These are phyloP conservation scores for Parastagonospora avenae DNA, from an alignment of 2,329 filamentous ascomycete species.

Conservation along the genomic window DNA sequence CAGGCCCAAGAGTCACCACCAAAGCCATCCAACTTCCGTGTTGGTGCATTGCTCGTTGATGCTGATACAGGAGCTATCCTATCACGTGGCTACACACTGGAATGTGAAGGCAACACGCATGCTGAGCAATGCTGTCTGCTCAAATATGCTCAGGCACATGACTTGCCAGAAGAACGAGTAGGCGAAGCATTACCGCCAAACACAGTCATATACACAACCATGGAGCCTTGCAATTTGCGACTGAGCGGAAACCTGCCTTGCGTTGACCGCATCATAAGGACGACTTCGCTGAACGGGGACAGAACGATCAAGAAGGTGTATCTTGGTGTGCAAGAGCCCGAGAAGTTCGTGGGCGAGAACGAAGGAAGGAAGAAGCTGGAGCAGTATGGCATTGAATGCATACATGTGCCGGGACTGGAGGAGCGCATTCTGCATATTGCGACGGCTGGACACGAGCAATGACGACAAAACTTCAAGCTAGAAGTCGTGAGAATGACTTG, in stretches of 20 bases:
- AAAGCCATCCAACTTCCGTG: constrained; percentile 88
- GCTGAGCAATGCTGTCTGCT: constrained; percentile 91
- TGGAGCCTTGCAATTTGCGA: constrained; percentile 81
- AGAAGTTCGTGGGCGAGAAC: constrained; percentile 86
- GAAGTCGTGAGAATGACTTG: not conserved
- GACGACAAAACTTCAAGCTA: not conserved
- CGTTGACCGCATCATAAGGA: constrained; percentile 74
- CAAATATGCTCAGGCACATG: constrained; percentile 62
- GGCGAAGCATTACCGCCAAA: constrained; percentile 57
- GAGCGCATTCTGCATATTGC: constrained; percentile 81
- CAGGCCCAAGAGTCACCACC: constrained; percentile 80
- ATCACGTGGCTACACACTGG: constrained; percentile 86
- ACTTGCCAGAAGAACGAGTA: constrained; percentile 60
- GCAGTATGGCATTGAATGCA: constrained; percentile 73
- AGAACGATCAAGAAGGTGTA: constrained; percentile 76
- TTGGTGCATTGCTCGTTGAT: constrained; percentile 85
- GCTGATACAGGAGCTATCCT: constrained; percentile 64
- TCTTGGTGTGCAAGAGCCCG: constrained; percentile 85
- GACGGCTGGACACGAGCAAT: constrained; percentile 73
- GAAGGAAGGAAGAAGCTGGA: constrained; percentile 73
- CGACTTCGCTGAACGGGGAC: constrained; percentile 50
- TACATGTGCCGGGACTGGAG: constrained; percentile 76
- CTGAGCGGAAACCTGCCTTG: constrained; percentile 78
- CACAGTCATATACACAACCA: constrained; percentile 82
- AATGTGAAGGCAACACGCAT: constrained; percentile 91